These are phyloP conservation scores for Canariomyces notabilis DNA, from an alignment of 2,329 filamentous ascomycete genomes.

Conservation along the genomic window DNA sequence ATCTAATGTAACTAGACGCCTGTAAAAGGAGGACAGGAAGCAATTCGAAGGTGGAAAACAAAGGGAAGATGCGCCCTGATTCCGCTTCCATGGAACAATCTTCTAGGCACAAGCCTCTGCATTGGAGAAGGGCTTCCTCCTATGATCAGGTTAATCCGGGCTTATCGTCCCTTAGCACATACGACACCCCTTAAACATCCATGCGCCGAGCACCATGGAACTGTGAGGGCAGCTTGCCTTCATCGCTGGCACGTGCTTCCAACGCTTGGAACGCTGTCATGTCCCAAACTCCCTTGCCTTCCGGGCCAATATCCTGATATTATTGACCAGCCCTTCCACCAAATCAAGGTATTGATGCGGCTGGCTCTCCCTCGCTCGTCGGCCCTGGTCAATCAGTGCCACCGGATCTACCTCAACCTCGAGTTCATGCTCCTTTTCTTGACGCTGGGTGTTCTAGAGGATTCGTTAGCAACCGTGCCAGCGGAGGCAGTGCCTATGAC, in stretches of 20 bases:
- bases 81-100: slow-evolving; percentile 1
- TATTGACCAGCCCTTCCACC: slow-evolving; percentile 70
- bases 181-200: no score
- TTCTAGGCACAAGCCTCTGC: no score
- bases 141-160: no score
- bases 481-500: not conserved
- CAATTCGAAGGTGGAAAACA: not conserved
- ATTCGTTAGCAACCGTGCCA: not conserved
- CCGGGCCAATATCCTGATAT: slow-evolving; percentile 55
- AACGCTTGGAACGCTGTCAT: no score
- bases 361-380: slow-evolving; percentile 45
- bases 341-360: slow-evolving; percentile 60
- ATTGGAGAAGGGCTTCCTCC: no score
- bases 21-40: not conserved
- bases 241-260: not conserved
- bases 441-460: slow-evolving; percentile 35
- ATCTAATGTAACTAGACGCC: slow-evolving; percentile 15
- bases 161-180: no score
- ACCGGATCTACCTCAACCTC: slow-evolving; percentile 69
- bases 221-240: not conserved
- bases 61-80: not conserved
- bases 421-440: slow-evolving; percentile 69
- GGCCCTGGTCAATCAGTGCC: slow-evolving; percentile 62
- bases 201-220: not conserved
- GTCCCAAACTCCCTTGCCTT: slow-evolving; percentile 19